phyloP scores from a whole-genome alignment of 2,329 filamentous ascomycete genomes.

The Chrysoporthe deuterocubensis region DNA sequence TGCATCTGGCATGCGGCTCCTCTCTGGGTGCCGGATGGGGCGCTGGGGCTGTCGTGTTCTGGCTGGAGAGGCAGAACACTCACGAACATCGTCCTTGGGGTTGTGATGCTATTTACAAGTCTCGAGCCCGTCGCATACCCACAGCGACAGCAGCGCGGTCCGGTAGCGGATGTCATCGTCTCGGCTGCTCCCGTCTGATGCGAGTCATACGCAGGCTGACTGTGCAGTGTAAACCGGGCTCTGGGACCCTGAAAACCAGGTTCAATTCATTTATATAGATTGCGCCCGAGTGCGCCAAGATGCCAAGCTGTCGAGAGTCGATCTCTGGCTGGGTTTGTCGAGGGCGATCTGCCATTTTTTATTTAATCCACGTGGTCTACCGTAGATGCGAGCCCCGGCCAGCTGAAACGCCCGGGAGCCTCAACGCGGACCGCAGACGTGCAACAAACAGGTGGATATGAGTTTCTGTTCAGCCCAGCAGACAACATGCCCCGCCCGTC shows the following conservation, averaged over 20 bases:
- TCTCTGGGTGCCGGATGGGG: not conserved
- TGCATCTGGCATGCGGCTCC: not conserved
- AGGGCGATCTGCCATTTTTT: not conserved
- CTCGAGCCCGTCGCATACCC: not conserved
- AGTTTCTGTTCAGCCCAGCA: not conserved
- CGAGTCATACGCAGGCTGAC: not conserved
- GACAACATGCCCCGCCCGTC: not conserved
- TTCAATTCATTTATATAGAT: not conserved
- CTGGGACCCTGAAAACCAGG: not conserved
- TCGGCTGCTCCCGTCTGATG: conserved; percentile 13
- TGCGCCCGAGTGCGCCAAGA: conserved; percentile 7
- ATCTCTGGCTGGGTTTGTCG: not conserved
- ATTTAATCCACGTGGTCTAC: conserved; percentile 2
- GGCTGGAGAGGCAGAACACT: not conserved
- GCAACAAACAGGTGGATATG: not conserved
- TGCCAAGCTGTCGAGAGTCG: not conserved
- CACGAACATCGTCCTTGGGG: not conserved
- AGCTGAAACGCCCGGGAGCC: not conserved
- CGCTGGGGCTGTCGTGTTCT: not conserved
- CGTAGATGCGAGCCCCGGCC: not conserved
- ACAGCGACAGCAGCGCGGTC: not conserved
- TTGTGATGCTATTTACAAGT: not conserved
- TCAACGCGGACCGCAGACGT: not conserved
- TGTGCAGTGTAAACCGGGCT: not conserved
- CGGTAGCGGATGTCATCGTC: not conserved